These are phyloP conservation scores for Leishmania tarentolae DNA, from an alignment of 208 protist genomes.

Conservation along the genomic window DNA sequence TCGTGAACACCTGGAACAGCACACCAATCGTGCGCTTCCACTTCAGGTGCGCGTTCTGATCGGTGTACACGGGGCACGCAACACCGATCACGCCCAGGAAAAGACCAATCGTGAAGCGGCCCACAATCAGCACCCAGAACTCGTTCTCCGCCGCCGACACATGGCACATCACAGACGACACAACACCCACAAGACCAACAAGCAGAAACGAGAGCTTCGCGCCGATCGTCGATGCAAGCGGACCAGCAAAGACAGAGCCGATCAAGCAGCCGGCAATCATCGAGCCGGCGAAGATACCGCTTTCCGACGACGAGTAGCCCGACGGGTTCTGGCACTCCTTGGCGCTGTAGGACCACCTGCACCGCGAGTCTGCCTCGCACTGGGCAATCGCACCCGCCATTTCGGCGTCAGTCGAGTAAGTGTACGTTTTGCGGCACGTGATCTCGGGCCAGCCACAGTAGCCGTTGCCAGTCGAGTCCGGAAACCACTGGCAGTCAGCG, in stretches of 20 bases:
- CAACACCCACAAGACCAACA: constrained; percentile 52
- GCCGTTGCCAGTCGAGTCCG: background rate
- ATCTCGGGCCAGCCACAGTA: constrained; percentile 47
- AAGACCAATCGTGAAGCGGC: constrained; percentile 77
- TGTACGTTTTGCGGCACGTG: constrained; percentile 40
- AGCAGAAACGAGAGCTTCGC: constrained; percentile 61
- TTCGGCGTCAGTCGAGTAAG: background rate
- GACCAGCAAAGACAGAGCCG: constrained; percentile 69
- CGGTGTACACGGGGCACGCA: constrained; percentile 76
- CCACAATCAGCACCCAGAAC: constrained; percentile 75
- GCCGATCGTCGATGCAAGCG: constrained; percentile 47
- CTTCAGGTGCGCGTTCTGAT: constrained; percentile 65
- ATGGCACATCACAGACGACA: constrained; percentile 69
- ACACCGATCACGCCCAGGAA: constrained; percentile 65
- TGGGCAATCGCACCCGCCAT: background rate
- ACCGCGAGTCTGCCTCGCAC: constrained; percentile 40
- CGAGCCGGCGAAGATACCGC: constrained; percentile 77
- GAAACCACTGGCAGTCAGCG: constrained; percentile 57
- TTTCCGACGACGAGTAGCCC: constrained; percentile 61
- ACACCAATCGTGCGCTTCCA: constrained; percentile 62
- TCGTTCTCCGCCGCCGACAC: constrained; percentile 45
- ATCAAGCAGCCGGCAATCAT: constrained; percentile 86
- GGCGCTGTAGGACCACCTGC: constrained; percentile 57
- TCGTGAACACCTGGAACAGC: constrained; percentile 85
- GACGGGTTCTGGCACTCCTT: constrained; percentile 50